Evolutionary conservation across 768 basidiomycete genomes (phyloP), one percentile per base, ranked within the genome.

Genomic region (Butyriboletus loyo): DNA sequence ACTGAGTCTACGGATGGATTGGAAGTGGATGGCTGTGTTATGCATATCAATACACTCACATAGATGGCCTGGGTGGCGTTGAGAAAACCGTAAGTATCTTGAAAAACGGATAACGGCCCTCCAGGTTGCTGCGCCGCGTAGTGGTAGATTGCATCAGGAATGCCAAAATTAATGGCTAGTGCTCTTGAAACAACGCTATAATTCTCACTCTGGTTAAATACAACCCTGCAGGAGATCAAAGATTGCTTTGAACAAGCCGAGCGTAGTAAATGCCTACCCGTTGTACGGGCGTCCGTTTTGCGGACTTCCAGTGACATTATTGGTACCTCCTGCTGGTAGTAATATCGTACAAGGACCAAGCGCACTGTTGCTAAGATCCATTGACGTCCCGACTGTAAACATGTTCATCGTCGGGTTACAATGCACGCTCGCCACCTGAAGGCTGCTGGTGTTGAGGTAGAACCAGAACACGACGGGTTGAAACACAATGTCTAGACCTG

Each of bases 381-480:
- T 75, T 0, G 67, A 70, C 0, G 76, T 79, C 8, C 57, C 59
- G 22, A 85, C 75, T 49, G 74, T 63, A 54, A 72, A 76, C 2
- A 75, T 62, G 5, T 66, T 54, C 42, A 88, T 77, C 2, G 64
- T 70, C 4, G 86, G 85, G 11, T 66, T 56, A 60, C 86, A 88
- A 55, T 87, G 85, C 7, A 86, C 74, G 4, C 75, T 75, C 47
- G 74, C 72, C 1, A 75, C 78, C 52, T 81, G 71, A 13, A 70
- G 64, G 22, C 55, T 68, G 17, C 65, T 58, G 43, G 62, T 59
- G 39, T 72, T 63, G 28, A 78, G 72, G 63, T 75, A 85, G 63
- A 66, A 86, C 85, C 85, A 88, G 59, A 87, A 88, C 70, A 87
- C 76, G 38, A 87, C 82, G 8, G 86, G 83, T 32, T 74, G 77